Evolutionary conservation across 345 rosid species (phyloP), one percentile per base, ranked within the genome.

Genomic region (Gossypium australe): DNA sequence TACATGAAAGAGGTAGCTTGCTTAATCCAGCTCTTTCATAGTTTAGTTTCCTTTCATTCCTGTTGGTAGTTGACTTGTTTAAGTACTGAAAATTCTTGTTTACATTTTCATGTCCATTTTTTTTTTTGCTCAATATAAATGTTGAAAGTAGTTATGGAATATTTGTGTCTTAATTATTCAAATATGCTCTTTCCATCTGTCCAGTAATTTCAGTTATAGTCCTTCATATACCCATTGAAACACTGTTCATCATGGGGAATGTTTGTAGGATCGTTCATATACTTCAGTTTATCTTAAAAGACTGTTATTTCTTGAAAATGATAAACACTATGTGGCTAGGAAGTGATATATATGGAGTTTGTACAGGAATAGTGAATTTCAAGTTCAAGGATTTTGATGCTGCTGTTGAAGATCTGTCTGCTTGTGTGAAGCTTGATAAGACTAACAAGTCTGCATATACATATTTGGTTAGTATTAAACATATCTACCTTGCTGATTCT

Each of bases 401-500:
- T 83, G 91, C 98, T 59, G 86, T 91, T 78, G 86, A 87, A 58
- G 99, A 95, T 83, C 81, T 95, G 65, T 89, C 96, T 78, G 79
- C 85, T 72, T 92, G 98, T 81, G 83, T 95, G 86, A 84, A 84
- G 86, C 86, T 91, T 80, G 99, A 92, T 75, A 79, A 75, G 84
- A 90, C 87, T 77, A 92, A 92, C 87, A 89, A 91, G 85, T 95
- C 99, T 45, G 97, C 99, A 76, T 86, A 86, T 77, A 91, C 96
- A 34, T 95, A 92, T 78, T 86, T 91, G 90, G 99, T 94, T 61
- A 72, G 92, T 77, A 69, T 74, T 70, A 61, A 61, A 47, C 78
- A 34, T 72, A 70, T 67, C 24, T 65, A 52, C 52, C 76, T 76
- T 75, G 38, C 78, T 69, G 49, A 20, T 75, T 67, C 34, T 69